Percentiles rank a stretch among this genome's conserved stretches.
Evolutionary conservation across 768 basidiomycete species (phyloP).

Genomic region (Podaxis sp.): DNA sequence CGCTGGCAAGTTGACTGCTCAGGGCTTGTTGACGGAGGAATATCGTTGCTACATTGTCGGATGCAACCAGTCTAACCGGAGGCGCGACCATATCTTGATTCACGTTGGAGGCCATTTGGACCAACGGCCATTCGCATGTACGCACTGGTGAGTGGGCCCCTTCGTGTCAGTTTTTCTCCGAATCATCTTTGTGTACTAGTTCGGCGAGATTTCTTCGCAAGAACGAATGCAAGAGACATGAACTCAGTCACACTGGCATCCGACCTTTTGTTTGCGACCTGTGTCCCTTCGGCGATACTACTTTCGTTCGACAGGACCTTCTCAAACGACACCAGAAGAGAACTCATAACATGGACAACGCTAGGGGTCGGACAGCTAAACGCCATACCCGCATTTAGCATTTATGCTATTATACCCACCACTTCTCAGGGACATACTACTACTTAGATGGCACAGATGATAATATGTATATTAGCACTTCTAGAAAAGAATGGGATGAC

Average conservation of each 20-base stretch:
- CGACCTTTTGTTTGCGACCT: constrained; percentile 61
- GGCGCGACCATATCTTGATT: constrained; percentile 72
- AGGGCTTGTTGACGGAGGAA: constrained; percentile 56
- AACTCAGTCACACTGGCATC: constrained; percentile 58
- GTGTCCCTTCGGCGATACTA: constrained; percentile 46
- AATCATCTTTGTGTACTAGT: constrained; percentile 32
- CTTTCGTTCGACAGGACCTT: constrained; percentile 69
- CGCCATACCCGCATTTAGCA: constrained; percentile 4
- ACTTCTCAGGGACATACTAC: background rate
- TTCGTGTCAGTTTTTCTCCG: background rate
- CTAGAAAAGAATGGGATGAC: constrained; percentile 2
- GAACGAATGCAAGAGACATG: constrained; percentile 78
- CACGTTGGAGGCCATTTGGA: constrained; percentile 74
- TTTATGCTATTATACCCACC: background rate
- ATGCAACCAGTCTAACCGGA: constrained; percentile 68
- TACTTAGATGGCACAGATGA: background rate
- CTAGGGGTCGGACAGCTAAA: constrained; percentile 32
- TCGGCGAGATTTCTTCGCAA: constrained; percentile 66
- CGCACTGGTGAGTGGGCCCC: constrained; percentile 52
- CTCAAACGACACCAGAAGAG: constrained; percentile 64
- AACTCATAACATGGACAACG: constrained; percentile 41
- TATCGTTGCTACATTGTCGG: constrained; percentile 70
- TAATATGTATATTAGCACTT: constrained; percentile 8
- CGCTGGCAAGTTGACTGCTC: constrained; percentile 61
- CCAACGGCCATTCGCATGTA: constrained; percentile 63